These are phyloP conservation scores for Orobanche coerulescens DNA, from an alignment of 257 asterid genomes.

Conservation along the genomic window DNA sequence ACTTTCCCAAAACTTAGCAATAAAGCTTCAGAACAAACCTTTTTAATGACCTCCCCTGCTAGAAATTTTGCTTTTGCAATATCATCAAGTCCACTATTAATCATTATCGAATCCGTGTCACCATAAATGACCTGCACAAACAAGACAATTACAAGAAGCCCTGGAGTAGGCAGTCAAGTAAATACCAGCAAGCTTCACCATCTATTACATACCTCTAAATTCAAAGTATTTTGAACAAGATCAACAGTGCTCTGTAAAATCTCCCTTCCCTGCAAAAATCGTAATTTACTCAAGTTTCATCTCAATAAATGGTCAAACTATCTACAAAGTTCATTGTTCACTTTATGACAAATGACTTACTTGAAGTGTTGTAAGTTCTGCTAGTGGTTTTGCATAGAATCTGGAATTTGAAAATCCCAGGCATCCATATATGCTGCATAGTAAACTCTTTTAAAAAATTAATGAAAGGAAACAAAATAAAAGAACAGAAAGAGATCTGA, in stretches of 20 bases:
- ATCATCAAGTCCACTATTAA: slow-evolving; percentile 89
- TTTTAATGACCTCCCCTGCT: slow-evolving; percentile 82
- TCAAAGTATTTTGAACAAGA: slow-evolving; percentile 75
- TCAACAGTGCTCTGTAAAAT: slow-evolving; percentile 88
- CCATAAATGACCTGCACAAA: slow-evolving; percentile 86
- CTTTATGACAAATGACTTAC: slow-evolving; percentile 32
- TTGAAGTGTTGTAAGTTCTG: slow-evolving; percentile 89
- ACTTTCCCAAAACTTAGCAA: slow-evolving; percentile 11
- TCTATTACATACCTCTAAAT: slow-evolving; percentile 98
- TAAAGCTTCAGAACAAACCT: slow-evolving; percentile 44
- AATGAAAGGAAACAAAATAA: no score
- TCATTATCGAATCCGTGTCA: slow-evolving; percentile 98
- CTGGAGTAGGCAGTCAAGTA: no score
- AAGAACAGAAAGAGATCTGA: slow-evolving; percentile 20
- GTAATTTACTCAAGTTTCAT: no score
- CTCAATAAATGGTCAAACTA: slow-evolving; percentile 16
- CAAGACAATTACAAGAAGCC: slow-evolving; percentile 8
- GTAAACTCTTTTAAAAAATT: slow-evolving; percentile 22
- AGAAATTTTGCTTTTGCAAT: slow-evolving; percentile 68
- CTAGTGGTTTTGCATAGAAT: slow-evolving; percentile 92
- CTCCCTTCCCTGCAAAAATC: slow-evolving; percentile 79
- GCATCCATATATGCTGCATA: slow-evolving; percentile 91
- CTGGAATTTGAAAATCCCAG: slow-evolving; percentile 93
- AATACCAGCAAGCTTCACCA: no score
- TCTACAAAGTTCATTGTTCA: slow-evolving; percentile 7